Percentiles rank a stretch among this genome's conserved stretches.
Evolutionary conservation across 192 early-diverging fungal genomes (phyloP).

Genomic region (Phycomyces blakesleeanus): DNA sequence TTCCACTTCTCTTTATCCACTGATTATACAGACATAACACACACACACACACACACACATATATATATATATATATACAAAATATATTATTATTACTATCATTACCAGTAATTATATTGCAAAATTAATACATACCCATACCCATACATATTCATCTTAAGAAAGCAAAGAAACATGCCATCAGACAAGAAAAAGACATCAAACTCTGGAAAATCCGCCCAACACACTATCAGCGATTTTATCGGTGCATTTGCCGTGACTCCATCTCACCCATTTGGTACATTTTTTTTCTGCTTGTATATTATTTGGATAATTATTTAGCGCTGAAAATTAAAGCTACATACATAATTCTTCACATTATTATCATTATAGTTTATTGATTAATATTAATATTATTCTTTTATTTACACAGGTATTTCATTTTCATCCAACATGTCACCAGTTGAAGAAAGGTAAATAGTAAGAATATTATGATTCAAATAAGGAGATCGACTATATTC

Average conservation of each 20-base stretch:
- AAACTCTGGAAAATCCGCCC: not conserved
- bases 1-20: no score
- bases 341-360: no score
- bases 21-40: no score
- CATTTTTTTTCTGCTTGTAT: not conserved
- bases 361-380: no score
- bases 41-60: no score
- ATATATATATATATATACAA: no score
- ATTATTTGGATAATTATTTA: not conserved
- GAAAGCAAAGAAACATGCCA: slow-evolving; percentile 12
- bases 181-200: not conserved
- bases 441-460: slow-evolving; percentile 3
- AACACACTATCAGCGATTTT: not conserved
- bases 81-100: no score
- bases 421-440: slow-evolving; percentile 2
- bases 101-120: no score
- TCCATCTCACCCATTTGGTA: slow-evolving; percentile 10
- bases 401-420: not conserved
- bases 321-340: no score
- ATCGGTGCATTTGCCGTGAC: not conserved
- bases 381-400: no score
- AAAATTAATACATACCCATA: no score
- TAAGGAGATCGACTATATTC: not conserved
- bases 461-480: not conserved
- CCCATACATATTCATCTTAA: no score